These are phyloP conservation scores for Nitzschia palea DNA, from an alignment of 108 stramenopile species.

Conservation along the genomic window DNA sequence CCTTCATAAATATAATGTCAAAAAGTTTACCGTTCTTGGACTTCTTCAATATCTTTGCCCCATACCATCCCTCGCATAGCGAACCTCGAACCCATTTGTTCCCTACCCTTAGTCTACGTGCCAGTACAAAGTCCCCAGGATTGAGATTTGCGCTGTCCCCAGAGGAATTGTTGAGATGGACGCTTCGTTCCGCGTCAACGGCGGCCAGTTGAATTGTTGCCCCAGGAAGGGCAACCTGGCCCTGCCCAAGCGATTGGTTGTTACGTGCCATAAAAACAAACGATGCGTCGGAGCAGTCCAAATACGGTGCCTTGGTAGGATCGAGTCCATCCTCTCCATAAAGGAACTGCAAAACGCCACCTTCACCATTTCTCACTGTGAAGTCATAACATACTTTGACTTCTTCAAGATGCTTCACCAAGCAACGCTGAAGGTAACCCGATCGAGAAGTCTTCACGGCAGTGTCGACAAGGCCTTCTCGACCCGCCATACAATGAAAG, in stretches of 20 bases:
- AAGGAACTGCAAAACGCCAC: conserved; percentile 96
- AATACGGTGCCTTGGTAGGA: conserved; percentile 83
- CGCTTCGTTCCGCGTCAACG: conserved; percentile 45
- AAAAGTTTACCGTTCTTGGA: conserved; percentile 36
- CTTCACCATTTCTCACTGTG: conserved; percentile 98
- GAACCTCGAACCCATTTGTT: conserved; percentile 70
- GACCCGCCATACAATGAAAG: conserved; percentile 99
- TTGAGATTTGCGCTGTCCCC: conserved; percentile 10
- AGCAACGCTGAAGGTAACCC: conserved; percentile 98
- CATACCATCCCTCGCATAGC: conserved; percentile 84
- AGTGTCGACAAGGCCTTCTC: conserved; percentile 95
- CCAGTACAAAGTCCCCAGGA: conserved; percentile 64
- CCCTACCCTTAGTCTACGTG: conserved; percentile 65
- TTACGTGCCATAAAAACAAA: conserved; percentile 91
- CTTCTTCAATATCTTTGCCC: conserved; percentile 64
- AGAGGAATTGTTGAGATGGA: conserved; percentile 33
- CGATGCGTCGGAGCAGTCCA: conserved; percentile 81
- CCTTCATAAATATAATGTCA: conserved; percentile 69
- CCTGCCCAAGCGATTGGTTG: conserved; percentile 65
- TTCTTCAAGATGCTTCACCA: conserved; percentile 98
- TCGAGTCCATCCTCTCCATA: conserved; percentile 99
- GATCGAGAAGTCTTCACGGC: conserved; percentile 99
- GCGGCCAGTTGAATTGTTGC: conserved; percentile 64
- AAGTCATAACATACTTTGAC: conserved; percentile 94
- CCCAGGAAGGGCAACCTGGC: conserved; percentile 55